Percentiles rank a stretch among this genome's conserved stretches.
Conservation (phyloP, 2,329 filamentous ascomycete species). For the Neofusicoccum sp. region DNA sequence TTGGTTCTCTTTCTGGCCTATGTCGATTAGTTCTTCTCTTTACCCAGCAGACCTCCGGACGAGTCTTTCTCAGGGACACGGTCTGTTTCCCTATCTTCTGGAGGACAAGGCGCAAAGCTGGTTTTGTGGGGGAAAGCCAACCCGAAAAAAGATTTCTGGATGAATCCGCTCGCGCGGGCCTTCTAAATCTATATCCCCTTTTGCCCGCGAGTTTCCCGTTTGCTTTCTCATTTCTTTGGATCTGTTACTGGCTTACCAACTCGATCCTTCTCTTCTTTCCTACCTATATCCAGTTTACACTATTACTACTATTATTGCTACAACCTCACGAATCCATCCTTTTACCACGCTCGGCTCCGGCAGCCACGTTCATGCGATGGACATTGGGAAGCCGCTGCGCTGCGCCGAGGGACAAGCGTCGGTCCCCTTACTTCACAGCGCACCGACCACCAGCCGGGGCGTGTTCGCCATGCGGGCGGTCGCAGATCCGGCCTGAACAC, state of each 20-base stretch:
- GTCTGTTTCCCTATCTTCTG: neutral
- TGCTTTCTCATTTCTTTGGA: neutral
- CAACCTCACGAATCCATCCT: constrained; percentile 6
- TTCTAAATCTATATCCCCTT: constrained; percentile 10
- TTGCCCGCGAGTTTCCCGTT: neutral
- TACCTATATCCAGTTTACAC: constrained; percentile 5
- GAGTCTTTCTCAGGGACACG: neutral
- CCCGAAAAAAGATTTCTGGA: constrained; percentile 16
- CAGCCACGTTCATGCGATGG: neutral
- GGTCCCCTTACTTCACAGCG: constrained; percentile 7
- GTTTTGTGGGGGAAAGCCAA: constrained; percentile 3
- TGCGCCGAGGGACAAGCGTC: neutral
- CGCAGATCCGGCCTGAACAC: constrained; percentile 16
- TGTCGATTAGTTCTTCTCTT: constrained; percentile 1
- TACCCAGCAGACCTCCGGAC: neutral
- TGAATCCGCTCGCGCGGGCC: constrained; percentile 42
- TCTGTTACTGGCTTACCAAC: neutral
- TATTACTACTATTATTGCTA: constrained; percentile 5
- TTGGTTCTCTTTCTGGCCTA: neutral
- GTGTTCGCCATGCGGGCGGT: constrained; percentile 14
- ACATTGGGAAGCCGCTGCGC: neutral
- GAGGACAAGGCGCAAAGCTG: constrained; percentile 5
- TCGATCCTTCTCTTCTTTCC: neutral
- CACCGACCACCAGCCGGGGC: constrained; percentile 5
- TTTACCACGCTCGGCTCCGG: neutral